phyloP scores from a whole-genome alignment of 2,329 filamentous ascomycete species.

The Sphaerulina vaccinii region DNA sequence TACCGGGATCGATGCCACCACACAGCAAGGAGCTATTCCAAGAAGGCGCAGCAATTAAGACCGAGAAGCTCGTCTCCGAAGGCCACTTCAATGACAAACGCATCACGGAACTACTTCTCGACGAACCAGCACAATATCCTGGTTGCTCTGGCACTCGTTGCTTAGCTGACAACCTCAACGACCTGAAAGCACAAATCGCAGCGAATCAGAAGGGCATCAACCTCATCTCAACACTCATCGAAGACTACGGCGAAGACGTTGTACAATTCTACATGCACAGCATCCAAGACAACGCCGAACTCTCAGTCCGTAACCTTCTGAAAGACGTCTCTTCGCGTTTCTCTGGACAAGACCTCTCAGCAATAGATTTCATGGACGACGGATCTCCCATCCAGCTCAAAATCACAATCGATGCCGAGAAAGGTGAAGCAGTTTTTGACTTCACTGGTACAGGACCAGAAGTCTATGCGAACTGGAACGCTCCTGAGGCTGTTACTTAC shows the following conservation, averaged over 20 bases:
- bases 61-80: constrained; percentile 68
- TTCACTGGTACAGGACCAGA: constrained; percentile 76
- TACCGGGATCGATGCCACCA: constrained; percentile 80
- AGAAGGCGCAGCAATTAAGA: constrained; percentile 57
- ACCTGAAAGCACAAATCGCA: constrained; percentile 82
- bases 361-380: constrained; percentile 84
- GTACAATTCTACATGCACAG: constrained; percentile 82
- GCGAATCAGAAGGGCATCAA: constrained; percentile 84
- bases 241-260: constrained; percentile 72
- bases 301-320: constrained; percentile 70
- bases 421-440: constrained; percentile 76
- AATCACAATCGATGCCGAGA: constrained; percentile 70
- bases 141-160: constrained; percentile 78
- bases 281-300: constrained; percentile 78
- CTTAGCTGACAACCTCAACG: constrained; percentile 78
- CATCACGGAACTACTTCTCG: constrained; percentile 65
- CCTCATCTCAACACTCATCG: constrained; percentile 70
- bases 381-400: constrained; percentile 74
- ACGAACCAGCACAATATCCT: constrained; percentile 70
- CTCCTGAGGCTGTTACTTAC: constrained; percentile 77
- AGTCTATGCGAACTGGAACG: constrained; percentile 67
- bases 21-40: constrained; percentile 62
- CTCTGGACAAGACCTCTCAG: constrained; percentile 67
- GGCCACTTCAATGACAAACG: constrained; percentile 76
- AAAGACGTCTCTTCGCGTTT: constrained; percentile 70